Conservation (phyloP, 306 rosid genomes). For the Vicia villosa region DNA sequence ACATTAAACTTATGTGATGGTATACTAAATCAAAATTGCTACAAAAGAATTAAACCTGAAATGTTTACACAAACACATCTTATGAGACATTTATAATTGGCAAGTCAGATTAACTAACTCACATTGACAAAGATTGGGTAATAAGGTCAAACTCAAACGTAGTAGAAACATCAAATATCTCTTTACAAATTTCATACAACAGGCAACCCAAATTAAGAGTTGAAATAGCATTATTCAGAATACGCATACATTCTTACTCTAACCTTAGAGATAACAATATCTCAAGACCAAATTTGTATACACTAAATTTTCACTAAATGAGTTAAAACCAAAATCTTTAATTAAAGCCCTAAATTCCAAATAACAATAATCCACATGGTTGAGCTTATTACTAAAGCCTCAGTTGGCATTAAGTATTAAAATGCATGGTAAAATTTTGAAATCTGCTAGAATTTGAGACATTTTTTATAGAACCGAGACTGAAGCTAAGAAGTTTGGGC, state of each 20-base stretch:
- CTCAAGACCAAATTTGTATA: background rate
- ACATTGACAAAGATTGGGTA: slow-evolving; percentile 14
- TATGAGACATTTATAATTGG: slow-evolving; percentile 3
- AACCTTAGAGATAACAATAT: slow-evolving; percentile 20
- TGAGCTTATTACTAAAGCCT: slow-evolving; percentile 2
- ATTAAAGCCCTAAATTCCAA: slow-evolving; percentile 18
- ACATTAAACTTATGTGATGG: slow-evolving; percentile 24
- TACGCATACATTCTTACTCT: background rate
- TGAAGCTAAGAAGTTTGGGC: slow-evolving; percentile 7
- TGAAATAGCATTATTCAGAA: background rate
- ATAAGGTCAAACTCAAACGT: slow-evolving; percentile 21
- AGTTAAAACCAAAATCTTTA: slow-evolving; percentile 9
- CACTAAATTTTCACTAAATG: slow-evolving; percentile 5
- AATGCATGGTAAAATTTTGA: background rate
- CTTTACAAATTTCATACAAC: slow-evolving; percentile 2
- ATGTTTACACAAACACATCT: background rate
- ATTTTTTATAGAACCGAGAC: slow-evolving; percentile 24
- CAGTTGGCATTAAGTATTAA: slow-evolving; percentile 12
- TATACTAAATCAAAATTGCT: slow-evolving; percentile 23
- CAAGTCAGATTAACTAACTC: slow-evolving; percentile 3
- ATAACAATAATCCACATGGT: slow-evolving; percentile 23
- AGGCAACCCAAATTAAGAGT: slow-evolving; percentile 27
- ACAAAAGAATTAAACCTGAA: slow-evolving; percentile 5
- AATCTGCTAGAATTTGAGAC: background rate
- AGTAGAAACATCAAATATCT: slow-evolving; percentile 15